Conservation (phyloP, 805 yeast genomes). For the Candida hispaniensis region DNA sequence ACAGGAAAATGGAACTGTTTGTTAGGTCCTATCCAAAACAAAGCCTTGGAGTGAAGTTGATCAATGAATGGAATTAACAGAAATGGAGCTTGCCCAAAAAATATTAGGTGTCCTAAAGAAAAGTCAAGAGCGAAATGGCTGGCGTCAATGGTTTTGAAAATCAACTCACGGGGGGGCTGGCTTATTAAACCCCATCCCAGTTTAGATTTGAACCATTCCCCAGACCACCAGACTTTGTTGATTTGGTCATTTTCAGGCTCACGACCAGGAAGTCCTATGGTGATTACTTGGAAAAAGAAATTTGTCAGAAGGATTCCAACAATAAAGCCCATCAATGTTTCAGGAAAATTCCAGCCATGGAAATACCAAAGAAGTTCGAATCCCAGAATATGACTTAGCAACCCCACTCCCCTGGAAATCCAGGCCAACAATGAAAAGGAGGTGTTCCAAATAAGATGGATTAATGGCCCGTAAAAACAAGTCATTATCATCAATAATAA, state of each 20-base stretch:
- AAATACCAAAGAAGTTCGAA: constrained; percentile 57
- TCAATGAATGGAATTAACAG: constrained; percentile 71
- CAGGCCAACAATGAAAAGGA: constrained; percentile 48
- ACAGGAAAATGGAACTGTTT: constrained; percentile 80
- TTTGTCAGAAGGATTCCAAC: constrained; percentile 46
- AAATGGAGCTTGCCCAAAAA: constrained; percentile 74
- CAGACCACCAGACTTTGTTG: constrained; percentile 58
- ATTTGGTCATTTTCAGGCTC: constrained; percentile 50
- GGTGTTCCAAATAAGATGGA: constrained; percentile 35
- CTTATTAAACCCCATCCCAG: constrained; percentile 75
- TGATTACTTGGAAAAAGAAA: constrained; percentile 42
- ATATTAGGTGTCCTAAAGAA: constrained; percentile 67
- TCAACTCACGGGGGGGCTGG: constrained; percentile 75
- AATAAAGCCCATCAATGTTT: constrained; percentile 52
- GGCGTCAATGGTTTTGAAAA: constrained; percentile 76
- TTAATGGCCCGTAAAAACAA: constrained; percentile 19
- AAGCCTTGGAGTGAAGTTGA: constrained; percentile 84
- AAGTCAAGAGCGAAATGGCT: constrained; percentile 89
- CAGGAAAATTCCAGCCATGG: constrained; percentile 55
- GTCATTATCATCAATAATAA: constrained; percentile 33
- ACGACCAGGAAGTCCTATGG: constrained; percentile 43
- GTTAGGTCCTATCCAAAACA: constrained; percentile 90
- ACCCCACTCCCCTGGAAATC: constrained; percentile 43
- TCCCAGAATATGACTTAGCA: constrained; percentile 39
- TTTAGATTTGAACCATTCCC: constrained; percentile 46